Conservation (phyloP, 495 filamentous ascomycete genomes). For the Aspergillus incahuasiensis region DNA sequence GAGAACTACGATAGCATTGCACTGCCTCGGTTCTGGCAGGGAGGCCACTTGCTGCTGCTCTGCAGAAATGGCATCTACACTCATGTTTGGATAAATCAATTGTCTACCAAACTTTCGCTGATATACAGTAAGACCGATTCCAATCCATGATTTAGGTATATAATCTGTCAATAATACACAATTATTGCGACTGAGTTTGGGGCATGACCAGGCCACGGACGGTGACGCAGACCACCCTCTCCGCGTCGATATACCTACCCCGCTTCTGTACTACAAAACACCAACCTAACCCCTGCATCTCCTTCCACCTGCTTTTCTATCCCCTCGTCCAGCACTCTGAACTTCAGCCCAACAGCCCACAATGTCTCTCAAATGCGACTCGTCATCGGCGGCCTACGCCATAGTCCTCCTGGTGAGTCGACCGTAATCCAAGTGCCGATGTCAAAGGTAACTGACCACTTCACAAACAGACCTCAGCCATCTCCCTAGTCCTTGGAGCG, state of each 20-base stretch:
- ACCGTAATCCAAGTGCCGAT: not conserved
- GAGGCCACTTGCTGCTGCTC: too few relatives aligned
- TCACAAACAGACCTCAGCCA: not conserved
- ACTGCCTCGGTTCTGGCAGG: too few relatives aligned
- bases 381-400: not conserved
- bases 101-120: too few relatives aligned
- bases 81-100: too few relatives aligned
- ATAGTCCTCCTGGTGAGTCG: not conserved
- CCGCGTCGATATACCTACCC: not conserved
- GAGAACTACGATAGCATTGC: too few relatives aligned
- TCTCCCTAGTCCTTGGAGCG: conserved; percentile 22
- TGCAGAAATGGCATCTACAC: too few relatives aligned
- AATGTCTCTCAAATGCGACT: not conserved
- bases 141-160: too few relatives aligned
- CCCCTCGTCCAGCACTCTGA: not conserved
- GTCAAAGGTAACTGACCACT: not conserved
- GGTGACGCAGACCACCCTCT: not conserved
- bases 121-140: too few relatives aligned
- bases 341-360: not conserved
- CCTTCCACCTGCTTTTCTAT: not conserved
- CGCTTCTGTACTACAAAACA: not conserved
- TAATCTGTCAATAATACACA: too few relatives aligned
- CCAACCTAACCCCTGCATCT: too few relatives aligned
- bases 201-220: too few relatives aligned
- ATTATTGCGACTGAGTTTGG: too few relatives aligned